Evolutionary conservation across 768 basidiomycete species (phyloP).

Genomic region (Hirschioporus abietinus): DNA sequence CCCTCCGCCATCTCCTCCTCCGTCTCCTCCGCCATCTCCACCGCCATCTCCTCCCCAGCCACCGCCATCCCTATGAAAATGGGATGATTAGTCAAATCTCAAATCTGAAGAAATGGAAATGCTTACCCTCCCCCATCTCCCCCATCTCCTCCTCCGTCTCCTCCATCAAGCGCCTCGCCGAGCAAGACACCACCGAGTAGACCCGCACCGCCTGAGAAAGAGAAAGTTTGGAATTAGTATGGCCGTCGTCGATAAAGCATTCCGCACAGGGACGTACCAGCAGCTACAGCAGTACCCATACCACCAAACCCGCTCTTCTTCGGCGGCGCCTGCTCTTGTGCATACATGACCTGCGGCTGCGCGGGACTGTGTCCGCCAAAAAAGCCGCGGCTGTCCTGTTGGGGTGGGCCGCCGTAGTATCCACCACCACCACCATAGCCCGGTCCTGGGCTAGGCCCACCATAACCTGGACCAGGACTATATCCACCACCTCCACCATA

Average conservation of each 20-base stretch:
- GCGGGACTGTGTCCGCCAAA: slow-evolving; percentile 8
- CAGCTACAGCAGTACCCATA: slow-evolving; percentile 40
- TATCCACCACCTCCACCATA: slow-evolving; percentile 6
- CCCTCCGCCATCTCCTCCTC: slow-evolving; percentile 3
- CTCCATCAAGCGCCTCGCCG: slow-evolving; percentile 43
- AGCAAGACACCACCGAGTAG: slow-evolving; percentile 60
- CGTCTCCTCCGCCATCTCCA: slow-evolving; percentile 6
- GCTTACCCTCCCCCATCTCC: not conserved
- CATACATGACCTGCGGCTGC: slow-evolving; percentile 28
- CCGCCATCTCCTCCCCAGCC: slow-evolving; percentile 5
- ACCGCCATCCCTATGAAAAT: not conserved
- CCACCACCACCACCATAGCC: slow-evolving; percentile 18
- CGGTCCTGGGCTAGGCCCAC: slow-evolving; percentile 15
- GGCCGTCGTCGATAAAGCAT: not conserved
- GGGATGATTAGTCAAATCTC: not conserved
- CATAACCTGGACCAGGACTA: slow-evolving; percentile 16
- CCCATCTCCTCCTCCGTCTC: slow-evolving; percentile 21
- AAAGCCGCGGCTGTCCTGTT: not conserved
- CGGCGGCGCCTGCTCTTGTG: slow-evolving; percentile 27
- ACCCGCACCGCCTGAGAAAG: slow-evolving; percentile 48
- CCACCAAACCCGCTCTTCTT: slow-evolving; percentile 43
- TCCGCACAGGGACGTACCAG: slow-evolving; percentile 32
- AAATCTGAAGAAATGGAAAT: not conserved
- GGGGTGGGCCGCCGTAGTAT: not conserved
- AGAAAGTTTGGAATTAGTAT: slow-evolving; percentile 5